Base-by-base conservation (phyloP, 768 basidiomycete species). In the Sporobolomyces phaffii region DNA sequence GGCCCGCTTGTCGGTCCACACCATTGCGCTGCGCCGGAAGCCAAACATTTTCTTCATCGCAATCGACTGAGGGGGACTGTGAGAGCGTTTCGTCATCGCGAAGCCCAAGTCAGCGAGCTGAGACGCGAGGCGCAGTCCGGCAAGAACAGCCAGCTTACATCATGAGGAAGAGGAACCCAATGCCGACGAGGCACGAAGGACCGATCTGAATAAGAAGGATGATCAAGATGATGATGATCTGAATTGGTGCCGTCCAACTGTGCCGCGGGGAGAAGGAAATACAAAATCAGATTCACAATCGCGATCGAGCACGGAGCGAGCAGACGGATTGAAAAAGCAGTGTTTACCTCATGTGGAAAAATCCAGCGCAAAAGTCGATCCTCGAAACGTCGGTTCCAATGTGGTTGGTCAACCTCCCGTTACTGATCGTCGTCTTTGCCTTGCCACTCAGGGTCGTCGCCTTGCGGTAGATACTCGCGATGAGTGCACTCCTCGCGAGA, bases 341-440 rank as follows among this genome's bases (percentile, higher is more conserved):
- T n/a, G n/a, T n/a, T n/a, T n/a, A 60, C 41, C 20, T 31, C 65
- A 70, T 60, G 59, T 73, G 70, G 54, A 68, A 68, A 59, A 69
- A 79, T 45, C 79, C 78, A 43, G 24, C 86, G 81, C 87, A 87
- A 73, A 91, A 96, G 75, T 97, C 91, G 75, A 97, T 89, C 26
- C 92, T 84, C 33, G 88, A 91, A 26, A 93, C 85, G 75, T 92
- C 91, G 1, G 89, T 90, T 8, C 89, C 91, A 66, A 98, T 93
- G 78, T 94, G 91, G 71, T 91, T 93, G 69, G 96, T 87, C 15
- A 96, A 83, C 75, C 88, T 88, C 26, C 91, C 93, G 73, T 90
- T 96, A 2, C 89, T 85, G 47, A 93, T 82, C 13, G 84, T 85
- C 2, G 86, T 85, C 10, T 93, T 84, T 9, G 90, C 85, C 45